A percentile compares a stretch with the other conserved stretches of the same genome.
phyloP scores from a whole-genome alignment of 1,139 yeast species.

The Scheffersomyces insectosa region DNA sequence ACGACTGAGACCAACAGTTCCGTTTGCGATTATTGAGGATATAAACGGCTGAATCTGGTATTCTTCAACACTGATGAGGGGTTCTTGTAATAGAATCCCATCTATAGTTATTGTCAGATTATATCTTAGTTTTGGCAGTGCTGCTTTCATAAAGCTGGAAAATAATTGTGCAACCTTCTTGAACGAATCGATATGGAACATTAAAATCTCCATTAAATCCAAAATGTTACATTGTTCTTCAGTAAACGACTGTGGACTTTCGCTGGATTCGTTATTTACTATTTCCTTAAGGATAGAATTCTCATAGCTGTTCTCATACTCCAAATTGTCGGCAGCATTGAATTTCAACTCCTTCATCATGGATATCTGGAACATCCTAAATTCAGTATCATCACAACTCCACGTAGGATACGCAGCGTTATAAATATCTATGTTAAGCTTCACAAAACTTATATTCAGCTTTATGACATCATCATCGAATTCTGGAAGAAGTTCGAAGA shows the following conservation, averaged over 20 bases:
- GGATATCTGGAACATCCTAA: slow-evolving; percentile 6
- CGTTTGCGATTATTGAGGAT: not conserved
- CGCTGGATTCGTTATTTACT: slow-evolving; percentile 13
- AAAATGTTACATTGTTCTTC: slow-evolving; percentile 17
- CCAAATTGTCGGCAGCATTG: slow-evolving; percentile 11
- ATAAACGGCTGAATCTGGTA: not conserved
- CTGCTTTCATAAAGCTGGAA: not conserved
- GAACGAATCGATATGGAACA: slow-evolving; percentile 16
- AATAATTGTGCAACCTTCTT: not conserved
- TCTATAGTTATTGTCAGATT: not conserved
- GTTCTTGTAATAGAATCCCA: not conserved
- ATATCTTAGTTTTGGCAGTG: not conserved
- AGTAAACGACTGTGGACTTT: slow-evolving; percentile 16
- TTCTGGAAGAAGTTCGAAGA: slow-evolving; percentile 4
- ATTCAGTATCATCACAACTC: slow-evolving; percentile 2
- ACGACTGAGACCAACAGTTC: too few species aligned
- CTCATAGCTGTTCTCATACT: slow-evolving; percentile 14
- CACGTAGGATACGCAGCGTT: slow-evolving; percentile 1
- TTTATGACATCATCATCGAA: slow-evolving; percentile 3
- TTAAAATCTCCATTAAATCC: slow-evolving; percentile 19
- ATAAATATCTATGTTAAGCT: too few species aligned
- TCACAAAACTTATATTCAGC: too few species aligned
- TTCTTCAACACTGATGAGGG: not conserved
- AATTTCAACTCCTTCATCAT: slow-evolving; percentile 14
- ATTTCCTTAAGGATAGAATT: slow-evolving; percentile 16